A percentile compares a stretch with the other conserved stretches of the same genome.
Evolutionary conservation across 2,329 filamentous ascomycete genomes (phyloP).

Genomic region (Madurella mycetomatis): DNA sequence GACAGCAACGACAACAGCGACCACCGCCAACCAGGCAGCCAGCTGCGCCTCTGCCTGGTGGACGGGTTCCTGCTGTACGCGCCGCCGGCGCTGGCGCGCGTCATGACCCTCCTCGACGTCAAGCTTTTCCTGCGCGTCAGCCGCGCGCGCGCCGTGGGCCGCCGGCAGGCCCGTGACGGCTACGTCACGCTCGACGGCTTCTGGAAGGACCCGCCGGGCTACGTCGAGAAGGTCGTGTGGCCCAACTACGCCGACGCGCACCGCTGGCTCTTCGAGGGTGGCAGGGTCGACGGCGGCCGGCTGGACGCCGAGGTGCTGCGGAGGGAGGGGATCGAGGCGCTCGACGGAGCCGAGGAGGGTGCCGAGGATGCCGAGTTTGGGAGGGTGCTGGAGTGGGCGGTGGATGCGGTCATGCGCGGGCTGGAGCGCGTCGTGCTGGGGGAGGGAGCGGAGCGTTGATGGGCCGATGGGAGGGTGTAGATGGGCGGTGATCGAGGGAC

Average conservation of each 20-base stretch:
- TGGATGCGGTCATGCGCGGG: conserved; percentile 53
- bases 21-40: background rate
- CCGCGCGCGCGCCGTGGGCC: conserved; percentile 57
- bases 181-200: conserved; percentile 86
- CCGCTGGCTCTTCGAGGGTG: conserved; percentile 69
- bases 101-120: conserved; percentile 63
- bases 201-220: conserved; percentile 91
- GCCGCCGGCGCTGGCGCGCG: conserved; percentile 41
- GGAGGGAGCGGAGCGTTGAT: background rate
- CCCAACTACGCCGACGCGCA: conserved; percentile 85
- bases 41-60: conserved; percentile 59
- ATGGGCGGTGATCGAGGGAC: background rate
- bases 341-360: conserved; percentile 36
- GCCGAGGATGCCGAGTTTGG: conserved; percentile 57
- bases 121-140: conserved; percentile 73
- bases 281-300: conserved; percentile 56
- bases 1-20: background rate
- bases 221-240: conserved; percentile 94
- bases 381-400: conserved; percentile 63
- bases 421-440: conserved; percentile 31
- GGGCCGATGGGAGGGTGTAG: background rate
- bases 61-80: conserved; percentile 88
- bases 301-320: conserved; percentile 42
- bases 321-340: conserved; percentile 43
- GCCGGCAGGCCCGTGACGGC: conserved; percentile 65